Base-by-base conservation (phyloP, 805 yeast species). In the Millerozyma acaciae region DNA sequence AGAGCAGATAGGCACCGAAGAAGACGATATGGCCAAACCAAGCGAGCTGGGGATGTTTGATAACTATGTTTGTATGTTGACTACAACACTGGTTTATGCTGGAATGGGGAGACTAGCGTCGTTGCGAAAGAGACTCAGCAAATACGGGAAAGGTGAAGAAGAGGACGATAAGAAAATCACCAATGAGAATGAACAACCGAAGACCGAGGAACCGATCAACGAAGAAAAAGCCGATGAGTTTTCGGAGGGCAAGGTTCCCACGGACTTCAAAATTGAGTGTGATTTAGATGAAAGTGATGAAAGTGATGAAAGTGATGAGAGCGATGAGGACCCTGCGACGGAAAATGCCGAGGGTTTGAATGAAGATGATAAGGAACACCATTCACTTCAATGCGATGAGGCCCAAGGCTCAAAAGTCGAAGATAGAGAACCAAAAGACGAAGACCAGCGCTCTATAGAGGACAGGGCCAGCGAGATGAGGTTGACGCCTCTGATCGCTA, bases 81-180 rank as follows among this genome's bases (percentile, higher is more conserved):
- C 65, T 13, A 48, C 65, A 2, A 51, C 64, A 0, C 53, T 51
- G 27, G 47, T 61, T 5, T 52, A 44, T 34, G 43, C 62, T 1
- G 67, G 62, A 1, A 32, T 53, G 6, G 47, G 50, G 2, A 30
- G 43, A 13, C 12, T 28, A 25, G 21, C 5, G 16, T 16, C 30
- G 24, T 30, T 16, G 21, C 9, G 10, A 17, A n/a, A 30, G 28
- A n/a, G n/a, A n/a, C n/a, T n/a, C n/a, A n/a, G n/a, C n/a, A n/a
- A n/a, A 20, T 8, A 20, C 22, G 22, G 10, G 22, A 10, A 20
- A 20, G 43, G 30, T 4, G 36, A 35, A 12, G 40, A 27, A 10
- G 35, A 30, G 4, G 28, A 28, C 8, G 35, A 34, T 22, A n/a
- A n/a, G n/a, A n/a, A n/a, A n/a, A n/a, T n/a, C n/a, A n/a, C n/a